Base-by-base conservation (phyloP, 2,329 filamentous ascomycete species). In the Diaporthe eres region DNA sequence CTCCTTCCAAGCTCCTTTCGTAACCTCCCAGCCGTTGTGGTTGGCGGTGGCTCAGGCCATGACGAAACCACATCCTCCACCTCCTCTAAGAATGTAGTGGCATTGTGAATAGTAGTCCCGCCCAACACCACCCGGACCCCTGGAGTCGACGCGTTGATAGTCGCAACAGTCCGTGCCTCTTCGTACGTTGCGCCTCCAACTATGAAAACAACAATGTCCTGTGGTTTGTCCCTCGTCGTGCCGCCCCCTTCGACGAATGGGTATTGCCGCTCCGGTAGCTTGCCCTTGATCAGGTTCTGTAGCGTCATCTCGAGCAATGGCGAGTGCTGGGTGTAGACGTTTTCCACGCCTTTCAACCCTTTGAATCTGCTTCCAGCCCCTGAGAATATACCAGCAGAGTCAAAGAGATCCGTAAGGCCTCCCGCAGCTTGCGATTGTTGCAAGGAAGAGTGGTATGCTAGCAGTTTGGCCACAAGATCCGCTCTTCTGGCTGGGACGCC, bases 301-400 rank as follows among this genome's bases (percentile, higher is more conserved):
- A 99, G 86, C 0, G 95, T 98, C 34, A 91, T 90, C 83, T 98
- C 96, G 22, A 99, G 85, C 31, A 95, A 90, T 0, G 97, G 95
- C 8, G 95, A 97, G 84, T 99, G 97, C 83, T 99, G 97, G 0
- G 97, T 99, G 83, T 99, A 99, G 39, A 99, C 97, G 80, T 99
- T 99, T 83, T 99, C 97, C 1, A 99, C 97, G 2, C 97, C 97
- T 82, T 98, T 98, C 19, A 99, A 88, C 0, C 97, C 97, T 81
- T 98, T 98, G 84, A 99, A 95, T 7, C 96, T 92, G 81, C 93
- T 95, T 53, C 95, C 90, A 15, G 96, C 95, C 17, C 94, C 94
- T 0, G 95, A 94, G 84, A 99, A 98, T 78, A 99, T 96, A 6
- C 95, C 96, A 0, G 93, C 91, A 0, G 95, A 94, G 81, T 98